Evolutionary conservation across 78 protist genomes (phyloP).

Genomic region (Dictyostelium discoideum): dicty_2.7 NC_007088.5:8021001-8021500

Average conservation of each 20-base stretch:
- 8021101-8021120: not conserved
- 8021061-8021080: slow-evolving; percentile 16
- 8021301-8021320: not conserved
- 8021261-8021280: not conserved
- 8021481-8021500: not conserved
- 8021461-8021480: not conserved
- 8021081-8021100: not conserved
- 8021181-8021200: not conserved
- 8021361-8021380: not conserved
- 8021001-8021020: too few species aligned
- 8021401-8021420: not conserved
- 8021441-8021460: not conserved
- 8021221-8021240: not conserved
- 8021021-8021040: too few species aligned
- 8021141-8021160: not conserved
- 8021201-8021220: not conserved
- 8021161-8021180: not conserved
- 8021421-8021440: not conserved
- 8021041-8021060: not conserved
- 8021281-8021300: not conserved
- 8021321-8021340: not conserved
- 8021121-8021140: not conserved
- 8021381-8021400: not conserved
- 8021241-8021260: not conserved
- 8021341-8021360: not conserved